Evolutionary conservation across 257 asterid genomes (phyloP).

Genomic region (Salvia rosmarinus): DNA sequence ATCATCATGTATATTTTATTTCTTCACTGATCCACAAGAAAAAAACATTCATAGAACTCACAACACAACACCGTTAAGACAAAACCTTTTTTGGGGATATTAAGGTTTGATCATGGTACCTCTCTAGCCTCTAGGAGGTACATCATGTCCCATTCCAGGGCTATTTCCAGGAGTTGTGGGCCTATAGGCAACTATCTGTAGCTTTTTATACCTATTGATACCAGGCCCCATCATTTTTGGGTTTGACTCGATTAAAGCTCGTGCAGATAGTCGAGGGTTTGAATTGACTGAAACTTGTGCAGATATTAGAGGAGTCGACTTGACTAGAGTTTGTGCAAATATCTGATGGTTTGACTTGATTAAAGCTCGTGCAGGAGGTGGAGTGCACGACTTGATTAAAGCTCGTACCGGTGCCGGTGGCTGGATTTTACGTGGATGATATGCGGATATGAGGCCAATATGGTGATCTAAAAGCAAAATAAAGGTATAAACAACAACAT

Average conservation of each 20-base stretch:
- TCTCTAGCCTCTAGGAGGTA: conserved; percentile 33
- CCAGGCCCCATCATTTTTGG: background rate
- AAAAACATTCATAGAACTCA: no score
- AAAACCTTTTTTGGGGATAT: no score
- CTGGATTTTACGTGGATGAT: background rate
- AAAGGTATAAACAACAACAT: conserved; percentile 26
- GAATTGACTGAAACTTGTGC: background rate
- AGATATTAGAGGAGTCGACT: background rate
- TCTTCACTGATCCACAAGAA: no score
- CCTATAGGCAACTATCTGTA: conserved; percentile 43
- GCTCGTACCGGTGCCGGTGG: conserved; percentile 26
- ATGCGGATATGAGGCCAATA: conserved; percentile 2
- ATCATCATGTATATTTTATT: no score
- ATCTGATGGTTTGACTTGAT: background rate
- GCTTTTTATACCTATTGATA: conserved; percentile 41
- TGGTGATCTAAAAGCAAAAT: conserved; percentile 32
- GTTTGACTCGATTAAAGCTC: background rate
- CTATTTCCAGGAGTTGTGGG: conserved; percentile 68
- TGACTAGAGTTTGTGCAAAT: background rate
- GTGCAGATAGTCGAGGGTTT: background rate
- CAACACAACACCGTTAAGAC: no score
- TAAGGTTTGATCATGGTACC: no score
- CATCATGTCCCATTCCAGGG: conserved; percentile 72
- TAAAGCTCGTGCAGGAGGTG: background rate
- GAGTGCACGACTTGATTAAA: conserved; percentile 19